These are phyloP conservation scores for Microcyclospora pomicola DNA, from an alignment of 2,329 filamentous ascomycete species.

Conservation along the genomic window DNA sequence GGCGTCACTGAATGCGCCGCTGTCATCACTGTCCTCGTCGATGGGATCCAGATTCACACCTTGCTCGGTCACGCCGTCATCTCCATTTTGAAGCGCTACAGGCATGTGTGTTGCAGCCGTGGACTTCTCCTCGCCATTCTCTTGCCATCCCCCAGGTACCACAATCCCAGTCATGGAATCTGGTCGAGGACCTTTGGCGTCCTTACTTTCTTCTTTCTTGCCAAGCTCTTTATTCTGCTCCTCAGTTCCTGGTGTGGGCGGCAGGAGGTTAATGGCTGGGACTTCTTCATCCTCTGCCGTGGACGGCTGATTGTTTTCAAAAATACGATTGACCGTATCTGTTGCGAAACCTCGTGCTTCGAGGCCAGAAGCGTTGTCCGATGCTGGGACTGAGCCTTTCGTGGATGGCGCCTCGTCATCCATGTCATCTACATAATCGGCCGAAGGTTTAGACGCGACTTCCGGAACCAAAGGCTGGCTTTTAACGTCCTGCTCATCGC, in stretches of 20 bases:
- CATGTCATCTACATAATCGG: constrained; percentile 31
- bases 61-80: constrained; percentile 2
- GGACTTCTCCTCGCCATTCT: constrained; percentile 6
- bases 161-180: constrained; percentile 12
- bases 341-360: constrained; percentile 14
- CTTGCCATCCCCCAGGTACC: constrained; percentile 16
- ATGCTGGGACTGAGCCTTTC: background rate
- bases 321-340: background rate
- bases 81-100: constrained; percentile 2
- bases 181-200: constrained; percentile 2
- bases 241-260: constrained; percentile 23
- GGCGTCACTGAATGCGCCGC: constrained; percentile 60
- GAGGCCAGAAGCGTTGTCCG: background rate
- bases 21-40: constrained; percentile 29
- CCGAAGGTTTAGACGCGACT: constrained; percentile 55
- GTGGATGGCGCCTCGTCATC: constrained; percentile 1
- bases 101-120: background rate
- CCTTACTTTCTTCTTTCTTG: constrained; percentile 1
- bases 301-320: background rate
- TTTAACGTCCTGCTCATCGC: constrained; percentile 26
- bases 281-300: constrained; percentile 8
- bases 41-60: constrained; percentile 7
- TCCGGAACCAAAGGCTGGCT: constrained; percentile 56
- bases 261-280: constrained; percentile 21
- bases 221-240: constrained; percentile 10